Evolutionary conservation across 331 rosid species (phyloP).

Genomic region (Dryas integrifolia): DNA sequence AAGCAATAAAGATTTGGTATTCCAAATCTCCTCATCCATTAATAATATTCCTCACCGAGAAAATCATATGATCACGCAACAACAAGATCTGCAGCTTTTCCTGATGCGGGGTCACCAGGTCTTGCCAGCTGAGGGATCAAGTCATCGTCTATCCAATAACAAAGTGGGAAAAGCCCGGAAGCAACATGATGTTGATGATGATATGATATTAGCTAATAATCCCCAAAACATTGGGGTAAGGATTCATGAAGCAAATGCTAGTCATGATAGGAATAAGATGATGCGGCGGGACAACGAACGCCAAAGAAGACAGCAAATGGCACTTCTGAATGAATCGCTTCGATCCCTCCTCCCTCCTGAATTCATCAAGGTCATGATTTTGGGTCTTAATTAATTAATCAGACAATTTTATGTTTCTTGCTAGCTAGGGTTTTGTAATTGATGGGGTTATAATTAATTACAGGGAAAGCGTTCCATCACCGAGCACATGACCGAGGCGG

Average conservation of each 20-base stretch:
- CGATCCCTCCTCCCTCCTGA: constrained; percentile 43
- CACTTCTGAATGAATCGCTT: constrained; percentile 37
- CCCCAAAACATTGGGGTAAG: background rate
- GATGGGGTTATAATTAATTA: constrained; percentile 21
- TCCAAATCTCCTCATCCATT: constrained; percentile 5
- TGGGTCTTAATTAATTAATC: background rate
- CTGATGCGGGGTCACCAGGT: constrained; percentile 3
- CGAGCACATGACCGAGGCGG: constrained; percentile 61
- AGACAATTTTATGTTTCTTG: background rate
- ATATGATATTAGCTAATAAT: background rate
- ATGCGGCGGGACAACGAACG: constrained; percentile 47
- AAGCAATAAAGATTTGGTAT: constrained; percentile 21
- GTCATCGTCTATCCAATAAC: background rate
- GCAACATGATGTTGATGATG: background rate
- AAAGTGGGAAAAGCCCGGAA: background rate
- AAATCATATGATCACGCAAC: constrained; percentile 11
- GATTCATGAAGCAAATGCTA: constrained; percentile 8
- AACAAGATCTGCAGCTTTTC: background rate
- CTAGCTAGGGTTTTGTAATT: constrained; percentile 6
- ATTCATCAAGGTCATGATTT: constrained; percentile 35
- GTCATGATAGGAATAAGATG: constrained; percentile 17
- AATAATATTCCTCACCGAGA: constrained; percentile 8
- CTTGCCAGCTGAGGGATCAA: background rate
- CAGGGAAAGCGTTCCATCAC: constrained; percentile 79
- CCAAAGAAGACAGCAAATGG: constrained; percentile 46